phyloP scores from a whole-genome alignment of 495 filamentous ascomycete genomes.

The Aspergillus baeticus region DNA sequence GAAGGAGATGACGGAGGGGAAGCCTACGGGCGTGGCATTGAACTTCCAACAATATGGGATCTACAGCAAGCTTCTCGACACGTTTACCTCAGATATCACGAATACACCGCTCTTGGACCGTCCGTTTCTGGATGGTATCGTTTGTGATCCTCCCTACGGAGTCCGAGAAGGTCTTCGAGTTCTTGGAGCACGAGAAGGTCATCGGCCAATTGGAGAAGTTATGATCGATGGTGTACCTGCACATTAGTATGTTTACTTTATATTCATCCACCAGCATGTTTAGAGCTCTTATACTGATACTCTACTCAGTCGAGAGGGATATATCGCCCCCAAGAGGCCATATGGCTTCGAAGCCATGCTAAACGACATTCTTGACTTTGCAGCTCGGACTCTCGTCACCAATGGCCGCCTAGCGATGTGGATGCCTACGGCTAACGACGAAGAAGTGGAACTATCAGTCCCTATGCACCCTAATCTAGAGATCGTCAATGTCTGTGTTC shows the following conservation, averaged over 20 bases:
- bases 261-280: background rate
- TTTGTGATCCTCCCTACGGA: slow-evolving; percentile 99
- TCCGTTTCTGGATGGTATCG: slow-evolving; percentile 75
- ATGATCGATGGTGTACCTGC: slow-evolving; percentile 67
- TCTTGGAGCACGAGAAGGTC: slow-evolving; percentile 71
- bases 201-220: slow-evolving; percentile 52
- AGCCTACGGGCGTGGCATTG: slow-evolving; percentile 52
- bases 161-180: slow-evolving; percentile 90
- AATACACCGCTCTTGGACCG: slow-evolving; percentile 70
- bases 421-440: slow-evolving; percentile 93
- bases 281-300: background rate
- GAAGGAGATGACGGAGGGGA: slow-evolving; percentile 47
- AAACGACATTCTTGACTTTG: slow-evolving; percentile 83
- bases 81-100: slow-evolving; percentile 83
- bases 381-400: slow-evolving; percentile 74
- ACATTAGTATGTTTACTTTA: slow-evolving; percentile 57
- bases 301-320: slow-evolving; percentile 60
- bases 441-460: slow-evolving; percentile 66
- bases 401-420: slow-evolving; percentile 84
- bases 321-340: slow-evolving; percentile 83
- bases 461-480: slow-evolving; percentile 76
- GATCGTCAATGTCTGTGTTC: slow-evolving; percentile 75
- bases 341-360: slow-evolving; percentile 91
- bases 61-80: slow-evolving; percentile 61
- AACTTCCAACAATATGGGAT: slow-evolving; percentile 89